phyloP scores from a whole-genome alignment of 257 asterid genomes.

The Buddleja alternifolia region DNA sequence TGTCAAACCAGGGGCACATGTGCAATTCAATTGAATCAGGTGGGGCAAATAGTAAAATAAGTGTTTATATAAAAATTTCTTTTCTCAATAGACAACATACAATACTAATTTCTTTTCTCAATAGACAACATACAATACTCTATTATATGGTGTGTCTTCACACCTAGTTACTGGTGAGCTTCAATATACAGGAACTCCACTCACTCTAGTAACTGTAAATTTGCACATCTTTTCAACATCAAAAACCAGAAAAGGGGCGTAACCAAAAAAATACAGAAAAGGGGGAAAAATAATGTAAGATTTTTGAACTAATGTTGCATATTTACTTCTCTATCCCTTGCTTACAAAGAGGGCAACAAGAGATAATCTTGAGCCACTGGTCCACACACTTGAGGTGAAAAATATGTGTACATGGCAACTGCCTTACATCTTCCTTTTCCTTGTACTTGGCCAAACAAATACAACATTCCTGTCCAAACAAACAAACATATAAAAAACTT shows the following conservation, averaged over 20 bases:
- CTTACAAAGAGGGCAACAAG: constrained; percentile 75
- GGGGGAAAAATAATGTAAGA: neutral
- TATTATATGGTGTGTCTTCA: constrained; percentile 5
- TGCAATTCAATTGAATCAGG: too few species aligned
- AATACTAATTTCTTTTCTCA: too few species aligned
- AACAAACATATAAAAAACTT: neutral
- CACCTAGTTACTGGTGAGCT: constrained; percentile 42
- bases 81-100: neutral
- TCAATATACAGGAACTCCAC: constrained; percentile 37
- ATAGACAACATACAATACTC: neutral
- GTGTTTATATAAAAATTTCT: too few species aligned
- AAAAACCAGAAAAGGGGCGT: too few species aligned
- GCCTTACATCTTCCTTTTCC: constrained; percentile 85
- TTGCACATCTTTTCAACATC: constrained; percentile 13
- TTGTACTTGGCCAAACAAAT: constrained; percentile 80
- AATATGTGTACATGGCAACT: constrained; percentile 77
- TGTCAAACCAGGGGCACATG: too few species aligned
- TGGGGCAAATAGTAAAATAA: neutral
- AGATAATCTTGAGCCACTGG: constrained; percentile 88
- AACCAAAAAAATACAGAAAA: neutral
- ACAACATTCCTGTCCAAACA: constrained; percentile 74
- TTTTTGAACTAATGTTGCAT: neutral
- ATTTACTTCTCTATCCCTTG: constrained; percentile 33
- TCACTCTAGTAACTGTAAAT: constrained; percentile 39
- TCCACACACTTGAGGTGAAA: constrained; percentile 91